Base-by-base conservation (phyloP, 257 asterid species). In the Plectranthus barbatus region DNA sequence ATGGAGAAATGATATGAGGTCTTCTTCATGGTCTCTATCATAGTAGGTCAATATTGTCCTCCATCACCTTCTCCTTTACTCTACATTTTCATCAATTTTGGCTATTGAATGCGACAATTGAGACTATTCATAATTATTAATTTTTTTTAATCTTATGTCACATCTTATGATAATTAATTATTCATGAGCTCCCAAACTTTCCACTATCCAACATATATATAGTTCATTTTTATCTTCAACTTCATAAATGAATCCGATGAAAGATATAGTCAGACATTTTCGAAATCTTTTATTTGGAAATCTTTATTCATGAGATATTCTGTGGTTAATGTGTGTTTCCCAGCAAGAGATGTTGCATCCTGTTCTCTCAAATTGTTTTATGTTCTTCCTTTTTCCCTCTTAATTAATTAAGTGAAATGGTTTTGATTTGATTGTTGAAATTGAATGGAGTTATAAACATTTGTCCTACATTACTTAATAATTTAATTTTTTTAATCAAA, bases 1-100 rank as follows among this genome's bases (percentile, higher is more conserved):
- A 51, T 61, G 65, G 62, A 62, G 58, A 62, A 62, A 49, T 60
- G 51, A 70, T 17, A 46, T 68, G 9, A 67, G 47, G 60, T 68
- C 64, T 55, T 48, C 34, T 53, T 66, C 46, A 61, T 41, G 19
- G 74, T 69, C 64, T 33, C 64, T 19, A 70, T 70, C 69, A 44
- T 1, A 61, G 70, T 70, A 70, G 75, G 70, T 70, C 70, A 62
- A 61, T 34, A 19, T 60, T 62, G 69, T 51, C 60, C 20, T 56
- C 50, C 15, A 56, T 10, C 8, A 33, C 42, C 58, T 52, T 55
- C 56, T 36, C 4, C 5, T 62, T 63, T 65, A 13, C 62, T 41
- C 48, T 33, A 49, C 41, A 26, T 64, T 49, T 50, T 64, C 18
- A 72, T 66, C 50, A 57, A 24, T 56, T 44, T 40, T 29, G 46